Evolutionary conservation across 139 green algal genomes (phyloP).

Genomic region (Micractinium conductrix): DNA sequence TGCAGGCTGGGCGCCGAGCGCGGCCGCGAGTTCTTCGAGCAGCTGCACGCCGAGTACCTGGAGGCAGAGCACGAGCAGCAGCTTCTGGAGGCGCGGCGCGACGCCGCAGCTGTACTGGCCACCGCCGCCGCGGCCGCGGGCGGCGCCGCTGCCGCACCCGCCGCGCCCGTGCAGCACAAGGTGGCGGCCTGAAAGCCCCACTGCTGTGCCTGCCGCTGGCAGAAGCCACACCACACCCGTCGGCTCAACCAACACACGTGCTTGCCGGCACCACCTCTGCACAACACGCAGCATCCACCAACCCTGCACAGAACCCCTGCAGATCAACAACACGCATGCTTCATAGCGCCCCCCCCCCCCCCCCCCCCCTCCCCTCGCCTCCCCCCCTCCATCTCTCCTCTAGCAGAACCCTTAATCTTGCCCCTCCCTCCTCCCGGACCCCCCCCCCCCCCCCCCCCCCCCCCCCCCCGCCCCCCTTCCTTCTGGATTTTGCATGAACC

Average conservation of each 20-base stretch:
- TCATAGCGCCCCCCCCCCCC: too few species aligned
- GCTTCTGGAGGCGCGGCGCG: background rate
- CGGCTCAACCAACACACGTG: too few species aligned
- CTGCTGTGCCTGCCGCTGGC: background rate
- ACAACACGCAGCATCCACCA: too few species aligned
- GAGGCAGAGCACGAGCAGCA: background rate
- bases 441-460: too few species aligned
- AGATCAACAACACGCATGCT: too few species aligned
- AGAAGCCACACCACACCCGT: too few species aligned
- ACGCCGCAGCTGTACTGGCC: background rate
- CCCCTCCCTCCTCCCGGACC: background rate
- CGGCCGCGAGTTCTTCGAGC: background rate
- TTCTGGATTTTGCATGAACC: background rate
- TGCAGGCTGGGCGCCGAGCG: background rate
- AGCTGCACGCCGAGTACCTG: conserved; percentile 1
- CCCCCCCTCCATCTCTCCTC: too few species aligned
- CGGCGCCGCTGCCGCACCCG: background rate
- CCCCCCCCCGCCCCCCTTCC: too few species aligned
- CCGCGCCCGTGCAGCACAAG: background rate
- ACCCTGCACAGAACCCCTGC: too few species aligned
- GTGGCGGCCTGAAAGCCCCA: background rate
- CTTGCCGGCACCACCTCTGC: too few species aligned
- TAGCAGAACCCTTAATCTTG: background rate
- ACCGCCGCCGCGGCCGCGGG: too few species aligned
- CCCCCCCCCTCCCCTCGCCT: too few species aligned